These are phyloP conservation scores for Aspergillus brasiliensis DNA, from an alignment of 2,329 filamentous ascomycete species.

Conservation along the genomic window DNA sequence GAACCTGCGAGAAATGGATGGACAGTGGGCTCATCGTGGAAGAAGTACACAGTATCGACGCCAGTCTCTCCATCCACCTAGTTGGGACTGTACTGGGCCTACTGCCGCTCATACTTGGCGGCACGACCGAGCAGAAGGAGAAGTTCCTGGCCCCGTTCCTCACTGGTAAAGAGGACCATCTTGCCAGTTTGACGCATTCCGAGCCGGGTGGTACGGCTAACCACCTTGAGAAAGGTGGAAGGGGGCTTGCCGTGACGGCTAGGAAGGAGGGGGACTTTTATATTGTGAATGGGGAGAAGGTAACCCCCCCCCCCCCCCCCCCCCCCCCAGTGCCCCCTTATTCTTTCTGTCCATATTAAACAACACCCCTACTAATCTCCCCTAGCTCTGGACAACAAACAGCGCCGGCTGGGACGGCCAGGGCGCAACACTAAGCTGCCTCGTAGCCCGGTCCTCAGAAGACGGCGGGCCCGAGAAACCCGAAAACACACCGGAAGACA, in stretches of 20 bases:
- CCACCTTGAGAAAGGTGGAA: conserved; percentile 53
- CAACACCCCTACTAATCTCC: no score
- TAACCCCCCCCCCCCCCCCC: no score
- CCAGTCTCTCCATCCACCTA: conserved; percentile 53
- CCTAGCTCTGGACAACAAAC: conserved; percentile 60
- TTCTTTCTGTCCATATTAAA: no score
- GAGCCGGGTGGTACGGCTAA: conserved; percentile 58
- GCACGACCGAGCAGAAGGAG: conserved; percentile 42
- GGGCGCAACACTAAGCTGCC: conserved; percentile 56
- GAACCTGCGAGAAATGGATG: conserved; percentile 47
- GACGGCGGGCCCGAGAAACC: conserved; percentile 15
- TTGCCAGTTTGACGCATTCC: conserved; percentile 56
- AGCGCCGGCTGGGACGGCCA: conserved; percentile 56
- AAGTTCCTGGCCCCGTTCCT: conserved; percentile 56
- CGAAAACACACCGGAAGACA: conserved; percentile 22
- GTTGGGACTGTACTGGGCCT: conserved; percentile 57
- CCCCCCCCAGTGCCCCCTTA: no score
- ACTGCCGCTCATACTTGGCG: conserved; percentile 52
- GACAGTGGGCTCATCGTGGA: conserved; percentile 56
- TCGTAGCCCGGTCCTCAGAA: conserved; percentile 53
- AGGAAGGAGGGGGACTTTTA: conserved; percentile 52
- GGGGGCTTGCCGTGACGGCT: conserved; percentile 54
- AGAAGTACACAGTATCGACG: conserved; percentile 57
- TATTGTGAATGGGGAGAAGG: conserved; percentile 54
- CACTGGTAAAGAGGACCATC: conserved; percentile 45